Evolutionary conservation across 164 flowering plant species (phyloP).

Genomic region (Nymphaea thermarum): DNA sequence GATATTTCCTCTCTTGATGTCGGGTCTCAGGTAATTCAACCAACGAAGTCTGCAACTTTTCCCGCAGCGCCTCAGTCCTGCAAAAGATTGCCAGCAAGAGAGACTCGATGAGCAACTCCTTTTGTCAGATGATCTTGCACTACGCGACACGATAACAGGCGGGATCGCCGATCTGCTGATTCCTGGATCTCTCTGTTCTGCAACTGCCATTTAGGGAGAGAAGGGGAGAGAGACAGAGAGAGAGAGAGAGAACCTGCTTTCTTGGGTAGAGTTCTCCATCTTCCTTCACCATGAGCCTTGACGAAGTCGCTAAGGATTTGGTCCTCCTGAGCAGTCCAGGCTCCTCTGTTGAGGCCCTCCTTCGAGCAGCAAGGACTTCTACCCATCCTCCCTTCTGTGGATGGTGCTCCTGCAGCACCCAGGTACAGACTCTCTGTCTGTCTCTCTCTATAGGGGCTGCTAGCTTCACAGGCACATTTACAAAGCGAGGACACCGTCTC

Average conservation of each 20-base stretch:
- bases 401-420: background rate
- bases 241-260: background rate
- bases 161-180: too few species aligned
- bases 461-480: background rate
- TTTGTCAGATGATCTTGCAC: too few species aligned
- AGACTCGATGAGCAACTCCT: too few species aligned
- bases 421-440: background rate
- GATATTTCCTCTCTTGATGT: conserved; percentile 25
- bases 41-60: conserved; percentile 24
- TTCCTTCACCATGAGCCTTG: conserved; percentile 1
- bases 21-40: conserved; percentile 28
- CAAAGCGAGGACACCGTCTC: background rate
- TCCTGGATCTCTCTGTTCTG: too few species aligned
- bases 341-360: conserved; percentile 3
- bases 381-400: conserved; percentile 1
- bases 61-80: conserved; percentile 23
- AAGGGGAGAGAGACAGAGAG: too few species aligned
- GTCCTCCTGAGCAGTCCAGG: conserved; percentile 1
- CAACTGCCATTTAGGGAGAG: too few species aligned
- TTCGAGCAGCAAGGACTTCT: conserved; percentile 2
- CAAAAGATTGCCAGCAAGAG: background rate
- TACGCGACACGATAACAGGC: too few species aligned
- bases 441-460: background rate
- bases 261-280: conserved; percentile 1
- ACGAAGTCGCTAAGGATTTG: background rate